These are phyloP conservation scores for Dryas octopetala DNA, from an alignment of 306 rosid species.

Conservation along the genomic window DNA sequence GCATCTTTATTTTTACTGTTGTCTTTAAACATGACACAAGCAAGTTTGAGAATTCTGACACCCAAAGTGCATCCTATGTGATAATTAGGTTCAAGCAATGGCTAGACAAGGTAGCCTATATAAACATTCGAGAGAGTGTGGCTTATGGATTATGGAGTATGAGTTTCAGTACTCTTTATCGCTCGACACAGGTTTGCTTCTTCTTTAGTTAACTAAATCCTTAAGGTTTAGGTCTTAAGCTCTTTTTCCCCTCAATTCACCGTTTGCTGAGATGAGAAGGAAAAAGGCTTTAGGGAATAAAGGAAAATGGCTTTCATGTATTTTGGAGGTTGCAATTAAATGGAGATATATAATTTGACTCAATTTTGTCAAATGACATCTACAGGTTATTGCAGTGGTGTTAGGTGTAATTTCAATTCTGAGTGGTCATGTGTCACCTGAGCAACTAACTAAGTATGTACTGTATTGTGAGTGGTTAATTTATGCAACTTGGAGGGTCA, in stretches of 20 bases:
- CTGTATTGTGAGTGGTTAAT: conserved; percentile 89
- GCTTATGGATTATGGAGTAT: conserved; percentile 69
- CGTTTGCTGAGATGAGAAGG: no score
- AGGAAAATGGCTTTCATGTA: not conserved
- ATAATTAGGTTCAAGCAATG: conserved; percentile 59
- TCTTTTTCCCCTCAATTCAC: no score
- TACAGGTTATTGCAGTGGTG: conserved; percentile 65
- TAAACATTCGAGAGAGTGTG: conserved; percentile 60
- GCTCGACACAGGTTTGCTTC: conserved; percentile 65
- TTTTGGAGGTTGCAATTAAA: not conserved
- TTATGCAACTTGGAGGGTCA: conserved; percentile 84
- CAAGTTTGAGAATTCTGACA: not conserved
- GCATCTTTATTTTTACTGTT: conserved; percentile 5
- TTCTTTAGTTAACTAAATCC: conserved; percentile 12
- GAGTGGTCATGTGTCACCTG: conserved; percentile 49
- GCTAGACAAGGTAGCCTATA: conserved; percentile 54
- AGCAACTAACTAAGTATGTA: conserved; percentile 83
- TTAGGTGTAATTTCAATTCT: conserved; percentile 61
- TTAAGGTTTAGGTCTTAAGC: not conserved
- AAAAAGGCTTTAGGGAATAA: no score
- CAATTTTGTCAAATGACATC: conserved; percentile 16
- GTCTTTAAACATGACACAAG: not conserved
- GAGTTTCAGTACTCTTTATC: conserved; percentile 60
- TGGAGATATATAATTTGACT: not conserved
- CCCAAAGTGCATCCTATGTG: conserved; percentile 21